Base-by-base conservation (phyloP, 352 stramenopile species). In the Plasmopara muralis region DNA sequence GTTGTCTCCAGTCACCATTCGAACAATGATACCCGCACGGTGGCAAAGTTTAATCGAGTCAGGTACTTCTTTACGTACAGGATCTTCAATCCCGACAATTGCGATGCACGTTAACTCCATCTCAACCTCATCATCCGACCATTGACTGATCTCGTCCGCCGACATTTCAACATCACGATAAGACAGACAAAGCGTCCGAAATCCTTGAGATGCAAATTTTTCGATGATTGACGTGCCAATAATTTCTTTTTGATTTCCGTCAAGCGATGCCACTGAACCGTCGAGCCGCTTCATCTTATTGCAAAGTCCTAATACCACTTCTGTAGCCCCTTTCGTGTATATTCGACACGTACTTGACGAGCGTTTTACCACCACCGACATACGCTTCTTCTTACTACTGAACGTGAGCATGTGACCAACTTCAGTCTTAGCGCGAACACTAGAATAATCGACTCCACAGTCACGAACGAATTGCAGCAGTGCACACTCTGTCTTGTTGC, bases 1-100 rank as follows among this genome's bases (percentile, higher is more conserved):
- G 55, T 98, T 98, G 74, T 99, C 97, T 29, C 97, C 97, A 14
- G 97, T 99, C 38, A 98, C 89, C 95, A 99, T 99, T 40, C 95
- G 90, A 37, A 99, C 96, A 34, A 95, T 78, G 62, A 99, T 98
- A 38, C 97, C 97, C 5, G 96, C 95, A 6, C 74, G 72, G 60
- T 97, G 83, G 70, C 96, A 99, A 12, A 77, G 79, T 39, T 70
- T 57, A 28, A 99, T 97, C 7, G 96, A 80, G 15, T 90, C 79
- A 5, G 91, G 86, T 14, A 99, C 96, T 55, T 98, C 93, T 6
- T 72, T 73, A 15, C 95, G 90, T 18, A 98, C 87, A 14, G 91
- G 89, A 60, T 97, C 93, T 66, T 97, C 87, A 47, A 98, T 98
- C 28, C 89, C 93, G 9, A 97, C 90, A 50, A 97, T 87, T 15